phyloP scores from a whole-genome alignment of 441 rosid species.

The Gossypium gossypioides region DNA sequence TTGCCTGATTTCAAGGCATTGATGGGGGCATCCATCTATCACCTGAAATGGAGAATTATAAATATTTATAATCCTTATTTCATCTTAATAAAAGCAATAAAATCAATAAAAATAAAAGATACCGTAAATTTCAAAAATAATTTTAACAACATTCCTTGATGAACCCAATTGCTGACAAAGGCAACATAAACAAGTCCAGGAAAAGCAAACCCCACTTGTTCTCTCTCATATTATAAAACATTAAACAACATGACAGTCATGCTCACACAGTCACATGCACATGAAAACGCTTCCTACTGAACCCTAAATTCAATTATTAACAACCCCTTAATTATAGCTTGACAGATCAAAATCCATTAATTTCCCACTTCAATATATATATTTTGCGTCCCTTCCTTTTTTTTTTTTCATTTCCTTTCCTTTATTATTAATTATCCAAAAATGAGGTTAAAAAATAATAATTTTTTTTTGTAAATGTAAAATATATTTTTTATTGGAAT shows the following conservation, averaged over 20 bases:
- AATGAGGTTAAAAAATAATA: too few relatives aligned
- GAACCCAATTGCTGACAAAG: not conserved
- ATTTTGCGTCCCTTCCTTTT: conserved; percentile 8
- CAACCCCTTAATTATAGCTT: not conserved
- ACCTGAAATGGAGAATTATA: not conserved
- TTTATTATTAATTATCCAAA: not conserved
- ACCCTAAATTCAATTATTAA: not conserved
- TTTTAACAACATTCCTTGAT: not conserved
- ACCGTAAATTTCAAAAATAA: not conserved
- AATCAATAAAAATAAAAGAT: not conserved
- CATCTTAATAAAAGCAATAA: too few relatives aligned
- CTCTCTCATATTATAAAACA: not conserved
- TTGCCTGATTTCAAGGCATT: not conserved
- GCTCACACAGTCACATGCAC: not conserved
- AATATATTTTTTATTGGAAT: too few relatives aligned
- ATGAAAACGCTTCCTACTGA: not conserved
- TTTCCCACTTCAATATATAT: conserved; percentile 4
- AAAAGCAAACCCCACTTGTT: not conserved
- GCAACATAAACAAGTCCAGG: not conserved
- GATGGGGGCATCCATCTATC: not conserved
- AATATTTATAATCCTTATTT: too few relatives aligned
- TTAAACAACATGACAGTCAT: not conserved
- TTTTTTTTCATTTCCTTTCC: not conserved
- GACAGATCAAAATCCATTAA: conserved; percentile 7
- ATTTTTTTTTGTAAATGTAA: too few relatives aligned